Conservation (phyloP, 2,329 filamentous ascomycete genomes). For the Diaporthe capsici region DNA sequence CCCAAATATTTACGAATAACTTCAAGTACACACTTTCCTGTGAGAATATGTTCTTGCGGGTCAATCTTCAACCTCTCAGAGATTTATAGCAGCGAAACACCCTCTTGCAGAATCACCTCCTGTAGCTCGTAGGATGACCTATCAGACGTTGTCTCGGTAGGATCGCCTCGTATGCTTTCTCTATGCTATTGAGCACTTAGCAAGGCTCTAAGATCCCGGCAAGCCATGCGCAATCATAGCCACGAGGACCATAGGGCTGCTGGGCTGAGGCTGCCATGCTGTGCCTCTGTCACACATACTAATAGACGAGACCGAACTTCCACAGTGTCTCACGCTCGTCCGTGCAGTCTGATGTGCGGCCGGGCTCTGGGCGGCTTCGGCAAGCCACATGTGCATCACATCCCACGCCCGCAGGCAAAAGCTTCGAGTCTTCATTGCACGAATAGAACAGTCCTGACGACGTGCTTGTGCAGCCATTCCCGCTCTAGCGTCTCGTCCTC, state of each 20-base stretch:
- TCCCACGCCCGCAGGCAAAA: slow-evolving; percentile 8
- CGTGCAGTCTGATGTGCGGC: not conserved
- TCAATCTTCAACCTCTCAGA: no score
- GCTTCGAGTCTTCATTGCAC: slow-evolving; percentile 25
- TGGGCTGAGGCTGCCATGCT: slow-evolving; percentile 26
- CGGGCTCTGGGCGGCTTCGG: slow-evolving; percentile 21
- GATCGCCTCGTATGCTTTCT: not conserved
- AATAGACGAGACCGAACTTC: slow-evolving; percentile 37
- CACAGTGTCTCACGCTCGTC: not conserved
- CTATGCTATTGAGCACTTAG: not conserved
- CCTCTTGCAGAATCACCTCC: not conserved
- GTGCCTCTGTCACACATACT: slow-evolving; percentile 25
- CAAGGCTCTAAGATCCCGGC: no score
- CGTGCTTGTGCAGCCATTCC: slow-evolving; percentile 16
- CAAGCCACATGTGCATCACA: slow-evolving; percentile 15
- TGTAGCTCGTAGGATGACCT: not conserved
- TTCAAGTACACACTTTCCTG: not conserved
- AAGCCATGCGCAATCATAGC: not conserved
- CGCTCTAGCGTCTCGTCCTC: slow-evolving; percentile 19
- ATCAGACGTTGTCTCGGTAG: not conserved
- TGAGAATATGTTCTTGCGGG: not conserved
- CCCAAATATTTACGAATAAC: not conserved
- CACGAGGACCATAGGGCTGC: slow-evolving; percentile 21
- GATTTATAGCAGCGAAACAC: no score
- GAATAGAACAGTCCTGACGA: not conserved